Evolutionary conservation across 169 alveolate genomes (phyloP).

Genomic region (Babesia ovis): DNA sequence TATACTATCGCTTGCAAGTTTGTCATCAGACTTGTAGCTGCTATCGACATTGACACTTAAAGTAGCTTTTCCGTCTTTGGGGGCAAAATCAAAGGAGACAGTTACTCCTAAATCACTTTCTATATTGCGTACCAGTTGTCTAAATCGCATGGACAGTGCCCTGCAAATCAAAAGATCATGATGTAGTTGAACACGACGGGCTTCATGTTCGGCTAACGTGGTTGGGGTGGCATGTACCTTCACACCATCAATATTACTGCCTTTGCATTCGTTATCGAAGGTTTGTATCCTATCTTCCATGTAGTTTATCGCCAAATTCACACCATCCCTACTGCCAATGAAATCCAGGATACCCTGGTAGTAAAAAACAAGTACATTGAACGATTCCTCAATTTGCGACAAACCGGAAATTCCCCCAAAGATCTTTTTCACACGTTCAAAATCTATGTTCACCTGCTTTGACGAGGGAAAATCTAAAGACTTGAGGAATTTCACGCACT

Average conservation of each 20-base stretch:
- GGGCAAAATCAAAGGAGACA: slow-evolving; percentile 39
- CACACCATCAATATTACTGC: background rate
- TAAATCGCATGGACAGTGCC: slow-evolving; percentile 49
- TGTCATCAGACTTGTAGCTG: background rate
- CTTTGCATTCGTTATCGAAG: slow-evolving; percentile 2
- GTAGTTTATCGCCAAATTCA: slow-evolving; percentile 37
- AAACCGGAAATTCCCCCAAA: slow-evolving; percentile 33
- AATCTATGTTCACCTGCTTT: slow-evolving; percentile 1
- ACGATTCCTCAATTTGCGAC: slow-evolving; percentile 38
- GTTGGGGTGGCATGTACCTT: slow-evolving; percentile 2
- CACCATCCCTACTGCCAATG: slow-evolving; percentile 50
- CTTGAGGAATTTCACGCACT: slow-evolving; percentile 14
- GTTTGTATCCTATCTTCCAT: slow-evolving; percentile 19
- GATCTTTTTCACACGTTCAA: slow-evolving; percentile 16
- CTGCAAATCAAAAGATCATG: slow-evolving; percentile 45
- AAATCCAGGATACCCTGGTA: slow-evolving; percentile 53
- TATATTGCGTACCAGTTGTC: slow-evolving; percentile 34
- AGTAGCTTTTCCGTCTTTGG: slow-evolving; percentile 34
- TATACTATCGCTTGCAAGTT: background rate
- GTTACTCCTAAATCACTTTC: slow-evolving; percentile 51
- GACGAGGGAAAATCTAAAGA: slow-evolving; percentile 16
- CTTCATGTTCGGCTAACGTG: slow-evolving; percentile 30
- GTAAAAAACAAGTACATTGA: slow-evolving; percentile 40
- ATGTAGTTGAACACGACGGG: slow-evolving; percentile 5
- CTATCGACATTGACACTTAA: slow-evolving; percentile 22